These are phyloP conservation scores for Gnomoniopsis smithogilvyi DNA, from an alignment of 2,329 filamentous ascomycete genomes.

Conservation along the genomic window DNA sequence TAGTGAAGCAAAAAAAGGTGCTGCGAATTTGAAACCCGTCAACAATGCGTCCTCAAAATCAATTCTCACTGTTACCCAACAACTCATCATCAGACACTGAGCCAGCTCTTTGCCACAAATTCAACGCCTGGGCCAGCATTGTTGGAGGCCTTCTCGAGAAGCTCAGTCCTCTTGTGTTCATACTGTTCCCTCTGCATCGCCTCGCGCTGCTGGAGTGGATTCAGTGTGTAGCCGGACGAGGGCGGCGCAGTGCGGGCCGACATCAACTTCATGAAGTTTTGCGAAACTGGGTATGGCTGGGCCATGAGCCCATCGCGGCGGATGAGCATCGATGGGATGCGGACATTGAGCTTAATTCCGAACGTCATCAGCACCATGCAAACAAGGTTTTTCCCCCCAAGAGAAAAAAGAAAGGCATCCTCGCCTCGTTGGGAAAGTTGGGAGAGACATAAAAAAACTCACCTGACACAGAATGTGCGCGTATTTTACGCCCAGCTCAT, in stretches of 20 bases:
- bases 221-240: conserved; percentile 33
- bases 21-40: background rate
- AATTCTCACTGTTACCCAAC: background rate
- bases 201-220: conserved; percentile 46
- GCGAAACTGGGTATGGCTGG: conserved; percentile 37
- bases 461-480: conserved; percentile 54
- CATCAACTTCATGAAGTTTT: conserved; percentile 44
- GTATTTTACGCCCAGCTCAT: conserved; percentile 56
- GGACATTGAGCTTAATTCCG: conserved; percentile 49
- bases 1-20: background rate
- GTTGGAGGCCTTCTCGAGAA: conserved; percentile 38
- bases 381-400: too few relatives aligned
- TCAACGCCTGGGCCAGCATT: conserved; percentile 33
- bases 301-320: conserved; percentile 48
- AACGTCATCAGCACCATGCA: background rate
- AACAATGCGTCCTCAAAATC: background rate
- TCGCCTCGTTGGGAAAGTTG: background rate
- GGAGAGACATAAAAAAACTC: background rate
- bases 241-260: conserved; percentile 35
- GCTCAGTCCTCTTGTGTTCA: conserved; percentile 39
- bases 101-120: conserved; percentile 35
- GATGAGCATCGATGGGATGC: conserved; percentile 62
- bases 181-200: conserved; percentile 43
- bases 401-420: background rate
- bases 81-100: conserved; percentile 25